phyloP scores from a whole-genome alignment of 228 moss, liverwort and hornwort species.

The Sphagnum fallax region DNA sequence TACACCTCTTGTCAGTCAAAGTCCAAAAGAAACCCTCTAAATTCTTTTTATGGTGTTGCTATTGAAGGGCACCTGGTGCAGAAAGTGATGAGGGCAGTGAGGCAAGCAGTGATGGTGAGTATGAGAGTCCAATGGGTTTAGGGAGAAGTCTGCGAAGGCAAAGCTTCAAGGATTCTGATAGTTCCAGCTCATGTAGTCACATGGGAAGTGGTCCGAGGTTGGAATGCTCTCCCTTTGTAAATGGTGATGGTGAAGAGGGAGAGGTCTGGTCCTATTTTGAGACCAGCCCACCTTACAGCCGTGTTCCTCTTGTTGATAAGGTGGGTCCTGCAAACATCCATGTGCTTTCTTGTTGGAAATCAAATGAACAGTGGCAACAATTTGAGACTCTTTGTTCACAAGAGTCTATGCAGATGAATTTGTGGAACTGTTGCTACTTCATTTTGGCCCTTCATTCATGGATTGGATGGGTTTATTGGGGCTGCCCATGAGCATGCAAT shows the following conservation, averaged over 20 bases:
- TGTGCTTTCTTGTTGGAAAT: too few species aligned
- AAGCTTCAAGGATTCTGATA: conserved; percentile 19
- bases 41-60: conserved; percentile 12
- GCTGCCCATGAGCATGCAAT: too few species aligned
- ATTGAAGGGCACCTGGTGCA: conserved; percentile 31
- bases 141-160: conserved; percentile 10
- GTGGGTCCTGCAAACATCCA: conserved; percentile 4
- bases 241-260: conserved; percentile 17
- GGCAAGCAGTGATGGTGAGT: conserved; percentile 42
- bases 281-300: conserved; percentile 26
- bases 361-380: too few species aligned
- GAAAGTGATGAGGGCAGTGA: conserved; percentile 15
- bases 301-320: conserved; percentile 55
- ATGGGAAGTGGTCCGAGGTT: conserved; percentile 25
- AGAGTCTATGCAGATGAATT: too few species aligned
- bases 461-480: too few species aligned
- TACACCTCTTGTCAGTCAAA: too few species aligned
- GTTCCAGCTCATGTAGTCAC: conserved; percentile 18
- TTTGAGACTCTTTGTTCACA: too few species aligned
- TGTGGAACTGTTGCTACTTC: too few species aligned
- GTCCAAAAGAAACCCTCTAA: neutral
- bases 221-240: conserved; percentile 13
- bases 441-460: too few species aligned
- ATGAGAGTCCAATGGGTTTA: conserved; percentile 17
- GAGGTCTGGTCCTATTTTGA: conserved; percentile 27